Conservation (phyloP, 768 basidiomycete genomes). For the Trametes gibbosa region DNA sequence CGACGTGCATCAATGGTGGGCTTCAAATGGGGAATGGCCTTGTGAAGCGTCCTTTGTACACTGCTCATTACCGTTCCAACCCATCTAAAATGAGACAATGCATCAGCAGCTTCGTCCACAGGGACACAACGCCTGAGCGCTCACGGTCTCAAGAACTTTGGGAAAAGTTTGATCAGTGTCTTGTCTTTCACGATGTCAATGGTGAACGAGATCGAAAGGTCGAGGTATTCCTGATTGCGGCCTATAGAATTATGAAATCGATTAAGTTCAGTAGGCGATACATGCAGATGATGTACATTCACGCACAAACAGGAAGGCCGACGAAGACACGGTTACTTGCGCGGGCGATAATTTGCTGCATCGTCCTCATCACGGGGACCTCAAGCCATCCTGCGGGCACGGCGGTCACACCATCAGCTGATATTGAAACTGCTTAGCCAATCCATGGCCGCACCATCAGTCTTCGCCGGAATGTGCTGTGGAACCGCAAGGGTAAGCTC, state of each 20-base stretch:
- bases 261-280: too few species aligned
- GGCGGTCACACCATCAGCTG: not conserved
- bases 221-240: conserved; percentile 29
- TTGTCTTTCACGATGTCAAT: conserved; percentile 29
- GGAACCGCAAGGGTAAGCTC: conserved; percentile 25
- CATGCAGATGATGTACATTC: not conserved
- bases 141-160: conserved; percentile 35
- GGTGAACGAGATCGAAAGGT: conserved; percentile 34
- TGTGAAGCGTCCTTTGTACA: conserved; percentile 9
- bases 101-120: not conserved
- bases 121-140: not conserved
- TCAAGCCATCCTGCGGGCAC: conserved; percentile 27
- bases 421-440: not conserved
- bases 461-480: conserved; percentile 29
- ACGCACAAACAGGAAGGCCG: conserved; percentile 34
- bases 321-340: conserved; percentile 35
- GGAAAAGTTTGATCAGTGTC: conserved; percentile 32
- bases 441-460: conserved; percentile 9
- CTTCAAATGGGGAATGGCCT: conserved; percentile 13
- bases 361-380: conserved; percentile 19
- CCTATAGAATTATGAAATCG: conserved; percentile 20
- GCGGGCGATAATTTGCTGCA: conserved; percentile 29
- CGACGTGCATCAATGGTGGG: conserved; percentile 25
- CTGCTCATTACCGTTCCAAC: conserved; percentile 15
- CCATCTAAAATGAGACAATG: not conserved